Base-by-base conservation (phyloP, 1,139 yeast species). In the Kurtzmaniella quercitrusa region DNA sequence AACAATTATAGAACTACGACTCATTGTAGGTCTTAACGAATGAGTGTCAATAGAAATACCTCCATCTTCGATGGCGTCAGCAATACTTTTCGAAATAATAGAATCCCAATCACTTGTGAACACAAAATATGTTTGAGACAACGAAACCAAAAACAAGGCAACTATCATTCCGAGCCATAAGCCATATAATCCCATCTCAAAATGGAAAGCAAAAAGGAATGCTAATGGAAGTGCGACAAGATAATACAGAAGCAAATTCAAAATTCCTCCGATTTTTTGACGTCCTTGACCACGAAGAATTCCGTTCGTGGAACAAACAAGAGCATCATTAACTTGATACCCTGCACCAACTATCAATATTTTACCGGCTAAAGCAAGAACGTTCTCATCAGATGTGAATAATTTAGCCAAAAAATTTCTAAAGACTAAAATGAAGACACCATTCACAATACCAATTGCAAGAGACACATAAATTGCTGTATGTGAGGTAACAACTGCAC, bases 251-350 rank as follows among this genome's bases (percentile, higher is more conserved):
- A 80, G 57, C 15, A 82, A 57, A 56, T 80, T 81, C 47, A 81
- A 58, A 51, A 74, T 68, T 2, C 86, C 85, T 2, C 87, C 88
- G 48, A 82, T 77, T 47, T 71, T 71, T 56, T 82, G 88, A 53
- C 86, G 63, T 3, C 87, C 88, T 59, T 82, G 88, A 9, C 84
- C 87, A 51, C 88, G 67, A 45, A 82, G 64, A 21, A 81, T 63
- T 2, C 87, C 88, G 3, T 78, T 80, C 1, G 82, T 70, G 17
- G 75, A 63, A 51, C 85, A 79, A 17, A 80, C 62, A 38, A 81
- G 51, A 45, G 70, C 71, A 54, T 82, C 88, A 49, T 73, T 74
- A 31, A 81, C 58, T 58, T 82, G 88, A 55, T 81, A 81, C 4
- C 80, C 48, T 1, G 86, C 77, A 6, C 81, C 81, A 39, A 81